These are phyloP conservation scores for Magnaporthales sp. DNA, from an alignment of 2,329 filamentous ascomycete species.

Conservation along the genomic window DNA sequence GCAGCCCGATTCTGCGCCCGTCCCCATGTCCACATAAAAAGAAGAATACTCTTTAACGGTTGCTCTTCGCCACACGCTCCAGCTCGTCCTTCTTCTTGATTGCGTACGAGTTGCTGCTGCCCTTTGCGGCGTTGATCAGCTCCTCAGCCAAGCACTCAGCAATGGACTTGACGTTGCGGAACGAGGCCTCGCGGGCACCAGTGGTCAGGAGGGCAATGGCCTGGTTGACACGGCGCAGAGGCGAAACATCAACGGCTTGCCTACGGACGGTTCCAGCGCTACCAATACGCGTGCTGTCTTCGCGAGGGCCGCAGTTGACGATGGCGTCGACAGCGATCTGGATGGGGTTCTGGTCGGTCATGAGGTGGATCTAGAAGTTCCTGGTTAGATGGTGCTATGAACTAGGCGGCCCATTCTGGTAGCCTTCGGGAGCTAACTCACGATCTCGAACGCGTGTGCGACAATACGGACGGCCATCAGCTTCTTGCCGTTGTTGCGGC, in stretches of 20 bases:
- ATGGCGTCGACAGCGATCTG: slow-evolving; percentile 99
- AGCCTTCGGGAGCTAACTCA: slow-evolving; percentile 32
- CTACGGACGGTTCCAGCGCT: slow-evolving; percentile 99
- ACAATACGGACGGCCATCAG: slow-evolving; percentile 99
- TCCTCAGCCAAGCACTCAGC: slow-evolving; percentile 99
- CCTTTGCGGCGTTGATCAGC: slow-evolving; percentile 99
- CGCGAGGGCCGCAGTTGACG: slow-evolving; percentile 99
- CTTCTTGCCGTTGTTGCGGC: slow-evolving; percentile 99
- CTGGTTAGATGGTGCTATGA: slow-evolving; percentile 19
- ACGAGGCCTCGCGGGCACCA: slow-evolving; percentile 94
- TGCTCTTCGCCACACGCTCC: slow-evolving; percentile 99
- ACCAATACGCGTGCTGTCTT: slow-evolving; percentile 99
- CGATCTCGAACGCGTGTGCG: slow-evolving; percentile 98
- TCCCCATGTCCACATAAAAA: not conserved
- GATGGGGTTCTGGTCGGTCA: slow-evolving; percentile 99
- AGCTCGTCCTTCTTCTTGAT: slow-evolving; percentile 99
- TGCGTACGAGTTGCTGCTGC: slow-evolving; percentile 99
- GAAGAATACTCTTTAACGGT: slow-evolving; percentile 64
- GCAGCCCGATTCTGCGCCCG: slow-evolving; percentile 5
- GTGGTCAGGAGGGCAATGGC: slow-evolving; percentile 98
- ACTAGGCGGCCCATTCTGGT: not conserved
- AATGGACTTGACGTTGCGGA: slow-evolving; percentile 99
- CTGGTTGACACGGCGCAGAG: slow-evolving; percentile 99
- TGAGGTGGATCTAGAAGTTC: slow-evolving; percentile 82
- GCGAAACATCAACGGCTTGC: slow-evolving; percentile 99